Evolutionary conservation across 805 yeast genomes (phyloP).

Genomic region (Myxozyma kluyveri): DNA sequence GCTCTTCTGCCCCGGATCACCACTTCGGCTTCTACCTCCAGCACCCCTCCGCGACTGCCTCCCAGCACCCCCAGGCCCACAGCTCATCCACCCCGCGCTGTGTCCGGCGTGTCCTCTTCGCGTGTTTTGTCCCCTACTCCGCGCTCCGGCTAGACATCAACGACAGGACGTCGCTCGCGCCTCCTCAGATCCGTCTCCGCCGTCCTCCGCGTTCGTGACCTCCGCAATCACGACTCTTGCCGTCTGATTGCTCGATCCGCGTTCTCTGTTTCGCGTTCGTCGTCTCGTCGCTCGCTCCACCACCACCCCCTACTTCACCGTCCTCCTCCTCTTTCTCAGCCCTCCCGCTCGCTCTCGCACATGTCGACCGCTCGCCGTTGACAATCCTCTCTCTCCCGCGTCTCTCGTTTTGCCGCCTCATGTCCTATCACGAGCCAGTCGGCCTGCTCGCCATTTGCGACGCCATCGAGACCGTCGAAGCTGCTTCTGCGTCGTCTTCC

Average conservation of each 20-base stretch:
- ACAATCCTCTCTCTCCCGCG: not conserved
- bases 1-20: not conserved
- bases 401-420: slow-evolving; percentile 22
- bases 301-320: not conserved
- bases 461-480: slow-evolving; percentile 42
- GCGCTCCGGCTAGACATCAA: too few species aligned
- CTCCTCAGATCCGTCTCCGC: too few species aligned
- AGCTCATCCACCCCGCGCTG: too few species aligned
- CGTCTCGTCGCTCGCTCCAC: not conserved
- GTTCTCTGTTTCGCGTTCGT: not conserved
- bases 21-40: not conserved
- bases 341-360: not conserved
- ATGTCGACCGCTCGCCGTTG: not conserved
- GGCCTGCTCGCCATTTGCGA: slow-evolving; percentile 43
- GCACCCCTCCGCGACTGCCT: too few species aligned
- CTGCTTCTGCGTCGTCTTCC: slow-evolving; percentile 32
- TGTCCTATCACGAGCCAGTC: slow-evolving; percentile 41
- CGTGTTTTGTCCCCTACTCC: too few species aligned
- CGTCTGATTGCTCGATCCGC: not conserved
- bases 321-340: not conserved
- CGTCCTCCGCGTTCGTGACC: not conserved
- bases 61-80: too few species aligned
- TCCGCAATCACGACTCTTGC: not conserved
- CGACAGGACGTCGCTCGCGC: too few species aligned
- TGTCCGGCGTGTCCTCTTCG: too few species aligned